Conservation (phyloP, 129 eudicot species). For the Rutidosis leptorrhynchoides region DNA sequence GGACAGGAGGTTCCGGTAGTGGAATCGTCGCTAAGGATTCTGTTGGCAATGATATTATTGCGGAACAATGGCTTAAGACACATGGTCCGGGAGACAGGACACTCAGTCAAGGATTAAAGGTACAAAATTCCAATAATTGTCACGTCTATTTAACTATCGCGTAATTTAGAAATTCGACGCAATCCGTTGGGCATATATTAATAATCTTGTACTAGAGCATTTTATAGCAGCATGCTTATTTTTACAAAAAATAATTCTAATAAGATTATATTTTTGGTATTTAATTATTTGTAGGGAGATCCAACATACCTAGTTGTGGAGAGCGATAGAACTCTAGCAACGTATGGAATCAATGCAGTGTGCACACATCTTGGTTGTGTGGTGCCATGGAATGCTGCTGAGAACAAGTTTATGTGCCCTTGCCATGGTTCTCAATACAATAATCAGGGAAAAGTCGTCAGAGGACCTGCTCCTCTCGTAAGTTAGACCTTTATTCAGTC, state of each 20-base stretch:
- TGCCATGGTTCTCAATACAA: slow-evolving; percentile 99
- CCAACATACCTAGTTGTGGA: slow-evolving; percentile 97
- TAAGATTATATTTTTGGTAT: too few relatives aligned
- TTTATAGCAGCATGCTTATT: slow-evolving; percentile 1
- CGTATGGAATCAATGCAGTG: slow-evolving; percentile 91
- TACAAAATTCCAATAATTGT: slow-evolving; percentile 13
- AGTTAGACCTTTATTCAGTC: too few relatives aligned
- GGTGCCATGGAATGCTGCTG: slow-evolving; percentile 93
- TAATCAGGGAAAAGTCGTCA: slow-evolving; percentile 83
- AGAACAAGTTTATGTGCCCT: slow-evolving; percentile 98
- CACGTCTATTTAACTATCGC: too few relatives aligned
- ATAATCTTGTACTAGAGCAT: background rate
- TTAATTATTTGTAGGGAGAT: slow-evolving; percentile 96
- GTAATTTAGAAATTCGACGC: too few relatives aligned
- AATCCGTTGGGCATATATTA: too few relatives aligned
- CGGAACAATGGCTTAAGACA: slow-evolving; percentile 66
- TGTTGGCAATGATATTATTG: slow-evolving; percentile 79
- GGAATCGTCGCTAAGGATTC: slow-evolving; percentile 89
- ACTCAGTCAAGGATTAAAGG: slow-evolving; percentile 92
- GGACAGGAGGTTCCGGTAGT: slow-evolving; percentile 53
- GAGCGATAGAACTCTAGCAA: slow-evolving; percentile 78
- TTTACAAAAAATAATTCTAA: too few relatives aligned
- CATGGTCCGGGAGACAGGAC: slow-evolving; percentile 95
- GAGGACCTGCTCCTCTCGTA: slow-evolving; percentile 92
- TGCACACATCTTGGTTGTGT: slow-evolving; percentile 99